Evolutionary conservation across 208 protist genomes (phyloP), one percentile per base, ranked within the genome.

Genomic region (Trypanosoma avium): DNA sequence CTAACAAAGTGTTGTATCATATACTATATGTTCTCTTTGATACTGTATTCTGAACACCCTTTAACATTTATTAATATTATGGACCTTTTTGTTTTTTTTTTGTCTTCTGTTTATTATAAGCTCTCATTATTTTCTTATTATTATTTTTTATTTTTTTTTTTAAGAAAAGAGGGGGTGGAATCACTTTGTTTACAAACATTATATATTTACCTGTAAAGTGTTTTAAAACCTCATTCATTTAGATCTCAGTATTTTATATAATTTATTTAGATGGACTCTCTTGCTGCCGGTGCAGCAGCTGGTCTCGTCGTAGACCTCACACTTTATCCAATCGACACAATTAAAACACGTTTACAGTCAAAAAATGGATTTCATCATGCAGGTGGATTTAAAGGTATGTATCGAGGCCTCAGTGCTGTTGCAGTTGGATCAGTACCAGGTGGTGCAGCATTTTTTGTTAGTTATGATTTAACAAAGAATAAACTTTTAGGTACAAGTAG

Each of bases 241-340:
- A n/a, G n/a, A n/a, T n/a, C n/a, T n/a, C 48, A 62, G 36, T 26
- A 32, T 33, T 38, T 43, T 13, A 10, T 52, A 3, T 43, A 17
- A 24, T 36, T 73, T 26, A 17, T 47, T 32, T 29, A 24, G 21
- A 92, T 94, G 88, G 84, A 94, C 26, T 93, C 83, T 7, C 67
- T 96, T 1, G 35, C 89, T 7, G 84, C 90, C 1, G 95, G 95
- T 43, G 91, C 88, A 2, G 66, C 79, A 9, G 95, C 93, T 0
- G 95, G 95, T 26, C 63, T 94, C 7, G 73, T 83, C 15, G 92
- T 97, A 10, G 95, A 98, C 61, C 33, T 96, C 8, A 90, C 74
- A 15, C 81, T 98, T 15, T 97, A 92, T 56, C 95, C 95, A 0
- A 84, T 98, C 36, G 95, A 98, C 74, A 98, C 95, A 0, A 55